These are phyloP conservation scores for Trichoderma pleuroti DNA, from an alignment of 2,329 filamentous ascomycete genomes.

Conservation along the genomic window DNA sequence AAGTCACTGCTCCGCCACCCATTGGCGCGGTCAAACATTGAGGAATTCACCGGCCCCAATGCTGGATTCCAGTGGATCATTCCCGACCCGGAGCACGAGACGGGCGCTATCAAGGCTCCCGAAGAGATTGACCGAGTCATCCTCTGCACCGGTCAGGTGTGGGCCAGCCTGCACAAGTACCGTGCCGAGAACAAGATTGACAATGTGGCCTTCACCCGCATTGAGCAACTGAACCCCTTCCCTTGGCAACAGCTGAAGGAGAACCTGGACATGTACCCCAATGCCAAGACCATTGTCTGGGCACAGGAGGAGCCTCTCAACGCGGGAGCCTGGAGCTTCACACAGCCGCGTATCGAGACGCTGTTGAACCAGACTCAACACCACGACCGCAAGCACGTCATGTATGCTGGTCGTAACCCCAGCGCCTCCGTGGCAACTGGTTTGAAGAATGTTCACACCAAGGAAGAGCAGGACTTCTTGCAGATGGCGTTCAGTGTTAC, in stretches of 20 bases:
- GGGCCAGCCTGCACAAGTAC: constrained; percentile 84
- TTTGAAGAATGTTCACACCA: constrained; percentile 79
- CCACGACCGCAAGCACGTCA: constrained; percentile 91
- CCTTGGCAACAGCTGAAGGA: constrained; percentile 96
- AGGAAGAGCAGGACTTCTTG: constrained; percentile 87
- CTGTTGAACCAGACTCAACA: constrained; percentile 88
- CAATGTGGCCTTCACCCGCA: constrained; percentile 87
- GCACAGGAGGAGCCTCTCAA: constrained; percentile 97
- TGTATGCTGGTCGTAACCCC: constrained; percentile 93
- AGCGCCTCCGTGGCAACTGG: constrained; percentile 93
- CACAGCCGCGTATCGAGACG: constrained; percentile 96
- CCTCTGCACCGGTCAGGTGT: constrained; percentile 93
- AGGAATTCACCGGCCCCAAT: constrained; percentile 79
- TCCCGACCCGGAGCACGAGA: constrained; percentile 78
- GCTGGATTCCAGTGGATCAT: constrained; percentile 98
- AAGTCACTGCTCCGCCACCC: constrained; percentile 95
- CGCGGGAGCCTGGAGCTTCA: constrained; percentile 93
- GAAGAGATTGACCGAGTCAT: constrained; percentile 93
- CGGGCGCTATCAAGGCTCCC: constrained; percentile 67
- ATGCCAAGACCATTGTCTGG: constrained; percentile 97
- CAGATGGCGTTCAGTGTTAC: constrained; percentile 61
- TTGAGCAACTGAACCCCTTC: constrained; percentile 98
- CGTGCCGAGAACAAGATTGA: constrained; percentile 81
- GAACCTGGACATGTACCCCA: constrained; percentile 94
- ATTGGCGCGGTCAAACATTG: constrained; percentile 80